A percentile compares a stretch with the other conserved stretches of the same genome.
phyloP scores from a whole-genome alignment of 176 grass and related monocot genomes.

The Luzula sylvatica region DNA sequence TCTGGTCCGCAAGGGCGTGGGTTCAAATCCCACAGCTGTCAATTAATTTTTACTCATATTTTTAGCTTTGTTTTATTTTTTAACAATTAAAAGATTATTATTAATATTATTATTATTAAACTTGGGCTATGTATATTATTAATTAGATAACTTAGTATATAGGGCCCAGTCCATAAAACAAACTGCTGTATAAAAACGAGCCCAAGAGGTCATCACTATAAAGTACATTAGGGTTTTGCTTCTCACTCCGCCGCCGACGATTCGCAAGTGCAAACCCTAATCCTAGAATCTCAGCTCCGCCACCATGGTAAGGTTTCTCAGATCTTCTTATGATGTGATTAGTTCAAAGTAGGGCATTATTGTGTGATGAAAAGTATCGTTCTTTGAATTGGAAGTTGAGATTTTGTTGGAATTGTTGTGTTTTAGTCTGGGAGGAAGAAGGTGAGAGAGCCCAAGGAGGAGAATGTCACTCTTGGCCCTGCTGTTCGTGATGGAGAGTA shows the following conservation, averaged over 20 bases:
- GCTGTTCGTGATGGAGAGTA: conserved; percentile 63
- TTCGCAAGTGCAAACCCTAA: neutral
- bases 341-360: no score
- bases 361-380: no score
- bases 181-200: neutral
- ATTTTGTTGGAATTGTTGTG: neutral
- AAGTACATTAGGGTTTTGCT: conserved; percentile 7
- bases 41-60: no score
- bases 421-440: conserved; percentile 65
- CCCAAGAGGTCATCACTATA: neutral
- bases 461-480: conserved; percentile 66
- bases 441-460: conserved; percentile 68
- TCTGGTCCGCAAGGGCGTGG: conserved; percentile 61
- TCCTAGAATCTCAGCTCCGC: neutral
- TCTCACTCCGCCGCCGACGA: neutral
- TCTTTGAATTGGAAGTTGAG: neutral
- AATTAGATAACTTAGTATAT: no score
- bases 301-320: conserved; percentile 47
- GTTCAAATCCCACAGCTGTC: conserved; percentile 87
- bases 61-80: no score
- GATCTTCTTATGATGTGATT: no score
- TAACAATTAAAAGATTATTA: no score
- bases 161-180: conserved; percentile 2
- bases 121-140: no score
- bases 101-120: no score